Percentiles rank a stretch among this genome's conserved stretches.
These are phyloP conservation scores for Arthrobotrys sinensis DNA, from an alignment of 2,329 filamentous ascomycete genomes.

Conservation along the genomic window DNA sequence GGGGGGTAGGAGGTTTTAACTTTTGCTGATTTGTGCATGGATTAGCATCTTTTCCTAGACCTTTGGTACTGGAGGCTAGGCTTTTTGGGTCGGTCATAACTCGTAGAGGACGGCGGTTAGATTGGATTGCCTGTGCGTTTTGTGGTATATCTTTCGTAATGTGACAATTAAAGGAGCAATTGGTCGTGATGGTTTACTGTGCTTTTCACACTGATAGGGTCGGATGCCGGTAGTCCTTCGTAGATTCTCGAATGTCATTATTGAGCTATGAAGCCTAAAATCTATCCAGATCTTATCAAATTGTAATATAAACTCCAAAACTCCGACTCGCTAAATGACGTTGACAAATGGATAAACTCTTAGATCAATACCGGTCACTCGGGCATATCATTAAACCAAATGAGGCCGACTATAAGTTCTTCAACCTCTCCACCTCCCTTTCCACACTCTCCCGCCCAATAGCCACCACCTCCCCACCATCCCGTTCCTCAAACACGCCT, in stretches of 20 bases:
- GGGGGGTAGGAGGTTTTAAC: conserved; percentile 83
- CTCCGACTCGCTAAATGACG: no score
- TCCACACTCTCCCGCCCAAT: conserved; percentile 43
- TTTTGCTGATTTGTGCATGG: conserved; percentile 74
- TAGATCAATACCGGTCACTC: neutral
- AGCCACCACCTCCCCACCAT: conserved; percentile 33
- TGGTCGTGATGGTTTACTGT: neutral
- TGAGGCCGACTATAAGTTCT: neutral
- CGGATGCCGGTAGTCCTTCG: no score
- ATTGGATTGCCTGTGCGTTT: neutral
- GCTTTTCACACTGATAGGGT: neutral
- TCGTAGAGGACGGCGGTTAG: neutral
- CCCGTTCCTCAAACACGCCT: conserved; percentile 34
- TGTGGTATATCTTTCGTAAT: neutral
- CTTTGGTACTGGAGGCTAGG: neutral
- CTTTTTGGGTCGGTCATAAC: neutral
- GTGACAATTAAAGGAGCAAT: neutral
- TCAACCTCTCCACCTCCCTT: conserved; percentile 35
- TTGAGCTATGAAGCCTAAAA: no score
- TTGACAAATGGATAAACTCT: neutral
- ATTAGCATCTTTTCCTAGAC: no score
- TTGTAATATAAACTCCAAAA: no score
- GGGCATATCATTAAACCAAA: neutral
- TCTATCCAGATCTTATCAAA: no score
- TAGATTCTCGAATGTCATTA: no score